A percentile compares a stretch with the other conserved stretches of the same genome.
phyloP scores from a whole-genome alignment of 2,329 filamentous ascomycete species.

The Nemania abortiva region DNA sequence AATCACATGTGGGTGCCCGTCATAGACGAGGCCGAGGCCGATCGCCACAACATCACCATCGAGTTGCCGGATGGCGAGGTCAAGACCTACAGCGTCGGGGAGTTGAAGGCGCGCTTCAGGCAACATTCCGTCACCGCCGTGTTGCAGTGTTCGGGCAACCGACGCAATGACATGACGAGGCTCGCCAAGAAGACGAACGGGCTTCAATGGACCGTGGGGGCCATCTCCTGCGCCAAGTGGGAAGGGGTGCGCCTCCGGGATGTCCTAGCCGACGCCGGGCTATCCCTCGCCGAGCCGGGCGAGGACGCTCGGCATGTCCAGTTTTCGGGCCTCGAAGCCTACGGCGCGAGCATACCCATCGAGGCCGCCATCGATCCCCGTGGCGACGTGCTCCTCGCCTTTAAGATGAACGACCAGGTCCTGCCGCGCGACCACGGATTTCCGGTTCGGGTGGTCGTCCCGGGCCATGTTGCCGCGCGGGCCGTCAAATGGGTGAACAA shows the following conservation, averaged over 20 bases:
- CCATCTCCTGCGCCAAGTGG: constrained; percentile 61
- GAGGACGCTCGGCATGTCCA: constrained; percentile 52
- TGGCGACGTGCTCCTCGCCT: constrained; percentile 75
- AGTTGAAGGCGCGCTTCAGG: constrained; percentile 59
- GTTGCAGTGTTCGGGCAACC: constrained; percentile 63
- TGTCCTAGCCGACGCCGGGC: constrained; percentile 57
- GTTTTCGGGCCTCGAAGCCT: constrained; percentile 70
- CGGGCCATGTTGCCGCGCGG: constrained; percentile 74
- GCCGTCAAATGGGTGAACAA: constrained; percentile 77
- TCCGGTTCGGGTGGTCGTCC: constrained; percentile 71
- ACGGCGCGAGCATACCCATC: constrained; percentile 72
- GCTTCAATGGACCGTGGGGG: constrained; percentile 61
- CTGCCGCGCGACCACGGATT: constrained; percentile 75
- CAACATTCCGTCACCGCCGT: constrained; percentile 59
- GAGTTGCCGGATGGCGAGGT: constrained; percentile 59
- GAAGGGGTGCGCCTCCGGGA: constrained; percentile 60
- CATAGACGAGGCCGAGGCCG: constrained; percentile 50
- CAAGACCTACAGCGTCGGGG: constrained; percentile 56
- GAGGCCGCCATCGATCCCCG: constrained; percentile 68
- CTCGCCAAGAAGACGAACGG: constrained; percentile 59
- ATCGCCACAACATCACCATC: constrained; percentile 55
- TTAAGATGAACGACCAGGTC: constrained; percentile 74
- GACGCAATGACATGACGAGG: constrained; percentile 59
- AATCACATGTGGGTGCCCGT: constrained; percentile 63
- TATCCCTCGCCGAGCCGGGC: constrained; percentile 48